Conservation (phyloP, 108 stramenopile genomes). For the Fistulifera pelliculosa region DNA sequence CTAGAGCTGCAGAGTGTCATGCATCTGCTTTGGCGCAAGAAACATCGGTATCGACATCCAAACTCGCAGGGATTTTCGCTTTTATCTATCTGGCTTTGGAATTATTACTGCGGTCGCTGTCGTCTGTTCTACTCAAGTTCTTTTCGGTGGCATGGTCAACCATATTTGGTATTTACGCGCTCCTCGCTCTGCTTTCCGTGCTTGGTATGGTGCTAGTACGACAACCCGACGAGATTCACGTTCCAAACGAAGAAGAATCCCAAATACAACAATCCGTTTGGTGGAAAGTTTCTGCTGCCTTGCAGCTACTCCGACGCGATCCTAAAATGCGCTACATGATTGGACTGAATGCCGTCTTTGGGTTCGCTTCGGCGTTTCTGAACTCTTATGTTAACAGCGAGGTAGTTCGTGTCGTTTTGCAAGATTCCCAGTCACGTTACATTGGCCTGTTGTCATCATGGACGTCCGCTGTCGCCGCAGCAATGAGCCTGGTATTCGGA, state of each 20-base stretch:
- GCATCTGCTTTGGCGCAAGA: conserved; percentile 10
- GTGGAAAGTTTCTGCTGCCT: conserved; percentile 42
- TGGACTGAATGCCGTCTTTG: conserved; percentile 66
- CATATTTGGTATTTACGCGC: conserved; percentile 52
- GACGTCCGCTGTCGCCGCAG: conserved; percentile 45
- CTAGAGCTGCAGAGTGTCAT: conserved; percentile 42
- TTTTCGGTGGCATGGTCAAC: conserved; percentile 29
- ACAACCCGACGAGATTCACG: not conserved
- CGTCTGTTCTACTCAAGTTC: conserved; percentile 35
- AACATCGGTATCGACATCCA: conserved; percentile 18
- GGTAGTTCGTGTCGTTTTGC: conserved; percentile 48
- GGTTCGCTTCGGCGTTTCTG: conserved; percentile 57
- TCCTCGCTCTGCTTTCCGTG: conserved; percentile 33
- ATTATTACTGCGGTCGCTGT: conserved; percentile 49
- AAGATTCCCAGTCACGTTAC: conserved; percentile 39
- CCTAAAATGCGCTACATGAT: conserved; percentile 78
- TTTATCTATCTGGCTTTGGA: conserved; percentile 63
- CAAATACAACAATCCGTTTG: conserved; percentile 11
- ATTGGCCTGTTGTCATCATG: conserved; percentile 56
- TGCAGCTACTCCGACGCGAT: conserved; percentile 44
- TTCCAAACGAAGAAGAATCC: not conserved
- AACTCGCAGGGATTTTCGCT: conserved; percentile 66
- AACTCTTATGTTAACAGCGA: conserved; percentile 67
- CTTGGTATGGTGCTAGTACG: conserved; percentile 31
- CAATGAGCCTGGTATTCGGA: conserved; percentile 47